phyloP scores from a whole-genome alignment of 1,284 basidiomycete species.

The Malassezia slooffiae region DNA sequence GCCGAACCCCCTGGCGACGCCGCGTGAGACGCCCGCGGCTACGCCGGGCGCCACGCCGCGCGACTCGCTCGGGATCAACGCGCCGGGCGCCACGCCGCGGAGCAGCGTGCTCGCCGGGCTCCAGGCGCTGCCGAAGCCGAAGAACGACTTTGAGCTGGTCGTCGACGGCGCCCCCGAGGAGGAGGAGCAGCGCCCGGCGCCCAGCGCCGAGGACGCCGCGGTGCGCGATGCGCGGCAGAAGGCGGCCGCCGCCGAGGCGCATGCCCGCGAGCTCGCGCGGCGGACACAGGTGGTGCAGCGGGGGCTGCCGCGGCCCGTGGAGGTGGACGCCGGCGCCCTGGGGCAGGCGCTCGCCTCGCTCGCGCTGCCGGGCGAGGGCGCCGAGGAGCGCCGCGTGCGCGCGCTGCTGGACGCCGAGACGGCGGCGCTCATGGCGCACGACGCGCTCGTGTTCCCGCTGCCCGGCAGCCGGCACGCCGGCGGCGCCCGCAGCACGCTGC shows the following conservation, averaged over 20 bases:
- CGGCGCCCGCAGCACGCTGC: slow-evolving; percentile 64
- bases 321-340: slow-evolving; percentile 60
- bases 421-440: slow-evolving; percentile 69
- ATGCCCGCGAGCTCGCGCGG: slow-evolving; percentile 61
- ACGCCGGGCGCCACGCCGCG: slow-evolving; percentile 89
- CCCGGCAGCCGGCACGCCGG: slow-evolving; percentile 69
- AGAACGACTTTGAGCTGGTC: slow-evolving; percentile 94
- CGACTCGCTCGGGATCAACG: slow-evolving; percentile 80
- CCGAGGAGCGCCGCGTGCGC: slow-evolving; percentile 51
- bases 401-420: slow-evolving; percentile 69
- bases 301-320: slow-evolving; percentile 72
- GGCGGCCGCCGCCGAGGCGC: slow-evolving; percentile 58
- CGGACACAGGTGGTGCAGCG: slow-evolving; percentile 71
- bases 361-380: slow-evolving; percentile 29
- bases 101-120: slow-evolving; percentile 67
- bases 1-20: not conserved
- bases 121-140: slow-evolving; percentile 72
- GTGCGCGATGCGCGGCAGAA: slow-evolving; percentile 66
- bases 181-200: not conserved
- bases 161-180: slow-evolving; percentile 60
- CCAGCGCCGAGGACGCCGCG: slow-evolving; percentile 8
- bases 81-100: slow-evolving; percentile 26
- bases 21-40: slow-evolving; percentile 54
- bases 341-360: slow-evolving; percentile 24
- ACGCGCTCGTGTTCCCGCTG: slow-evolving; percentile 74